phyloP scores from a whole-genome alignment of 2,329 filamentous ascomycete species.

The Fusarium domesticum region DNA sequence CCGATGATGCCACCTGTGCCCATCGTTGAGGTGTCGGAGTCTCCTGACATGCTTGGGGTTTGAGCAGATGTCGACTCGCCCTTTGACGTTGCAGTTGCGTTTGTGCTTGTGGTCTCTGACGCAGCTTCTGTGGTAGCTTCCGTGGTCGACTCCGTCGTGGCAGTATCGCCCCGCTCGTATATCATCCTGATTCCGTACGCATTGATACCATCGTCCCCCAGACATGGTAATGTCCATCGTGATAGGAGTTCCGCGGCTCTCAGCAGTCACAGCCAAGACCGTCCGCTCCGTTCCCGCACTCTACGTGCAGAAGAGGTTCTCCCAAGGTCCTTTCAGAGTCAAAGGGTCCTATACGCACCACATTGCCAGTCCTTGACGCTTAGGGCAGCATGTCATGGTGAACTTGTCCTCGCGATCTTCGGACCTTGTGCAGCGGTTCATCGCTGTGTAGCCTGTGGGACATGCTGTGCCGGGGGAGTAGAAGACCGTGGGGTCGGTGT shows the following conservation, averaged over 20 bases:
- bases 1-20: constrained; percentile 26
- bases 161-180: constrained; percentile 31
- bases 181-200: constrained; percentile 38
- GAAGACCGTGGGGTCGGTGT: constrained; percentile 25
- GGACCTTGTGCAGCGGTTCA: constrained; percentile 26
- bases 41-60: background rate
- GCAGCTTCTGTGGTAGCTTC: background rate
- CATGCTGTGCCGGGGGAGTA: constrained; percentile 35
- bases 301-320: constrained; percentile 35
- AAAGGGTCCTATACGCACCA: constrained; percentile 30
- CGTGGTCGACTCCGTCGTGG: constrained; percentile 7
- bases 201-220: constrained; percentile 29
- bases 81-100: background rate
- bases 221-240: constrained; percentile 22
- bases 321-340: constrained; percentile 23
- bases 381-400: constrained; percentile 38
- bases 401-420: constrained; percentile 27
- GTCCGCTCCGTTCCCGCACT: constrained; percentile 26
- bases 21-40: constrained; percentile 12
- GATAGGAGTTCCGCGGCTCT: constrained; percentile 22
- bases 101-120: constrained; percentile 1
- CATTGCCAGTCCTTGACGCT: constrained; percentile 24
- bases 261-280: constrained; percentile 25
- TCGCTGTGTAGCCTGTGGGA: constrained; percentile 31
- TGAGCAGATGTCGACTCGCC: background rate